Percentiles rank a stretch among this genome's conserved stretches.
Conservation (phyloP, 75 land plant species). For the Azolla pinnata region DNA sequence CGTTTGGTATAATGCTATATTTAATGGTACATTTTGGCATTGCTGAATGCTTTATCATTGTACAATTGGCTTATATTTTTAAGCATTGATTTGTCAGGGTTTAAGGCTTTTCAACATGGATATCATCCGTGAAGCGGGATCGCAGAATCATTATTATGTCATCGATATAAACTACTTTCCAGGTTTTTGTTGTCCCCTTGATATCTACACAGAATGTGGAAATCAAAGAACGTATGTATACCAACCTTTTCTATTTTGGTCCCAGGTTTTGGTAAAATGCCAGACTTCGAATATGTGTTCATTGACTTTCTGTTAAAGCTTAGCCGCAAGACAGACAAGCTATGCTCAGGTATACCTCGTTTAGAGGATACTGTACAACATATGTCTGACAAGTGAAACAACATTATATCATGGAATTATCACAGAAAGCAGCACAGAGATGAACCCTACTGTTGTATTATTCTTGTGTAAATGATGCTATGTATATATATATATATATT, state of each 20-base stretch:
- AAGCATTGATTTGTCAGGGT: constrained; percentile 31
- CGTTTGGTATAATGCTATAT: constrained; percentile 34
- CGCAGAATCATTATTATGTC: constrained; percentile 57
- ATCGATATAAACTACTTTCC: constrained; percentile 91
- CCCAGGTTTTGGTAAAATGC: constrained; percentile 82
- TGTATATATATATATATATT: too few relatives aligned
- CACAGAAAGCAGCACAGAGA: too few relatives aligned
- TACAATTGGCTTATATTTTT: neutral
- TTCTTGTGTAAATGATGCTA: too few relatives aligned
- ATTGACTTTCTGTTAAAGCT: constrained; percentile 69
- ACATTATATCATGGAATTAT: too few relatives aligned
- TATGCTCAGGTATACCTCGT: constrained; percentile 11
- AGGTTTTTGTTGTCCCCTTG: constrained; percentile 17
- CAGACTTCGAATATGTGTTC: constrained; percentile 75
- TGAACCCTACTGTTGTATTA: too few relatives aligned
- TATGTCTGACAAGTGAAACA: too few relatives aligned
- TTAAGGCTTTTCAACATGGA: constrained; percentile 69
- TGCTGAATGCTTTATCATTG: neutral
- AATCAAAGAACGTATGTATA: neutral
- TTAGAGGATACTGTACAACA: too few relatives aligned
- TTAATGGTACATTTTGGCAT: neutral
- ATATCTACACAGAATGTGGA: neutral
- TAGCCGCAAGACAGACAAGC: constrained; percentile 18
- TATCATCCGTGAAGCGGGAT: constrained; percentile 76
- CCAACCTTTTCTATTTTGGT: neutral